Evolutionary conservation across 148 eudicot genomes (phyloP).

Genomic region (Camellia japonica): DNA sequence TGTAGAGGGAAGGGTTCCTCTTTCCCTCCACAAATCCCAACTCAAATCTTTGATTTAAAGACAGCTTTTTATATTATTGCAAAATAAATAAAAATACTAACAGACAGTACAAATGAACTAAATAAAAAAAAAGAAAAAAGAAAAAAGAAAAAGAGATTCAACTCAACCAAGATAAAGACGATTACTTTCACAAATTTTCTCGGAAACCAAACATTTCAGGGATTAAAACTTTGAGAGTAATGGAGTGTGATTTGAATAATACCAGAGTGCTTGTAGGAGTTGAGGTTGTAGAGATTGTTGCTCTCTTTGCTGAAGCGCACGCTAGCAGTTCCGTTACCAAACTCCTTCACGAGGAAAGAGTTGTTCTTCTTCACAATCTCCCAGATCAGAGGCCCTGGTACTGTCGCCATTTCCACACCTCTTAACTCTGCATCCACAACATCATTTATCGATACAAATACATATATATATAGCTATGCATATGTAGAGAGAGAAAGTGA

Average conservation of each 20-base stretch:
- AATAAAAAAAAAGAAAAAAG: too few species aligned
- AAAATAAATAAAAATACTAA: too few species aligned
- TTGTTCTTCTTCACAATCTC: constrained; percentile 93
- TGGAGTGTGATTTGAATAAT: constrained; percentile 2
- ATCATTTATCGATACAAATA: not conserved
- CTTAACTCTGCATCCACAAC: not conserved
- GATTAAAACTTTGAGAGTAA: not conserved
- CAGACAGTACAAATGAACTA: too few species aligned
- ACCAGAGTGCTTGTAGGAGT: constrained; percentile 89
- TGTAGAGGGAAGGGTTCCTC: too few species aligned
- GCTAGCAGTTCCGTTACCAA: constrained; percentile 69
- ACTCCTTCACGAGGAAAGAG: constrained; percentile 73
- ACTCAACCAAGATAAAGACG: too few species aligned
- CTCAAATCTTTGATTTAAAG: too few species aligned
- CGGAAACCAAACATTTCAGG: not conserved
- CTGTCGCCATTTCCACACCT: constrained; percentile 61
- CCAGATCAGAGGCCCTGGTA: constrained; percentile 83
- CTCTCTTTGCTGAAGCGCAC: constrained; percentile 73
- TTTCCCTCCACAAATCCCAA: too few species aligned
- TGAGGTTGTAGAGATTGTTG: constrained; percentile 76
- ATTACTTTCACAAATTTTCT: not conserved
- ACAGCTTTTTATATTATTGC: too few species aligned
- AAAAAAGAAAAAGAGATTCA: too few species aligned
- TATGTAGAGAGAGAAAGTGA: not conserved
- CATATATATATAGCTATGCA: not conserved